Conservation (phyloP, 75 land plant species). For the Sequoia sempervirens region DNA sequence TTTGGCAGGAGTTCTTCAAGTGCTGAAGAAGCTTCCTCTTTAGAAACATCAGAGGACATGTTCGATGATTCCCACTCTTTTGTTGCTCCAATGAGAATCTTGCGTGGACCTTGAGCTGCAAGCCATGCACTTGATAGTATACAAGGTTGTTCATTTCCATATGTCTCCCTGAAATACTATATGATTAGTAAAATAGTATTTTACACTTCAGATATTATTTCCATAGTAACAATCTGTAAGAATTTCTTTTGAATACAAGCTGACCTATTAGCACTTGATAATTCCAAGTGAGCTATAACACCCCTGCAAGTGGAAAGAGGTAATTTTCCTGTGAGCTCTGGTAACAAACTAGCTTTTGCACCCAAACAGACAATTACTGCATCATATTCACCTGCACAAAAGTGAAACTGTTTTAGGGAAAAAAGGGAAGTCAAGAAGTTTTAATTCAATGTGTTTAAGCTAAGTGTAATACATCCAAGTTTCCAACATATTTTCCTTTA, state of each 20-base stretch:
- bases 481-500: background rate
- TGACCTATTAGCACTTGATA: constrained; percentile 52
- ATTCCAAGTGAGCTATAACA: constrained; percentile 56
- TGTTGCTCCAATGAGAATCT: constrained; percentile 78
- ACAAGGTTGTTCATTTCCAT: constrained; percentile 53
- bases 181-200: background rate
- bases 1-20: constrained; percentile 69
- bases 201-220: background rate
- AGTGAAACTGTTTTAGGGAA: background rate
- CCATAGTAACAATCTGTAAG: background rate
- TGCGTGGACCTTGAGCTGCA: constrained; percentile 69
- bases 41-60: constrained; percentile 33
- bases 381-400: constrained; percentile 61
- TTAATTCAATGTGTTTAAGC: background rate
- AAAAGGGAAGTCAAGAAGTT: background rate
- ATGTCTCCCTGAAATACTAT: constrained; percentile 42
- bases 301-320: constrained; percentile 91
- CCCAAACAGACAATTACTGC: constrained; percentile 85
- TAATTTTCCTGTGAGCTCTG: constrained; percentile 78
- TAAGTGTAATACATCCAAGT: background rate
- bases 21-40: constrained; percentile 57
- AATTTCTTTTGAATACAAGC: background rate
- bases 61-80: constrained; percentile 76
- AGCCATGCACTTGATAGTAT: constrained; percentile 89
- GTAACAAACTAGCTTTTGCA: constrained; percentile 64